These are phyloP conservation scores for Tetraselmis striata DNA, from an alignment of 139 green algal genomes.

Conservation along the genomic window DNA sequence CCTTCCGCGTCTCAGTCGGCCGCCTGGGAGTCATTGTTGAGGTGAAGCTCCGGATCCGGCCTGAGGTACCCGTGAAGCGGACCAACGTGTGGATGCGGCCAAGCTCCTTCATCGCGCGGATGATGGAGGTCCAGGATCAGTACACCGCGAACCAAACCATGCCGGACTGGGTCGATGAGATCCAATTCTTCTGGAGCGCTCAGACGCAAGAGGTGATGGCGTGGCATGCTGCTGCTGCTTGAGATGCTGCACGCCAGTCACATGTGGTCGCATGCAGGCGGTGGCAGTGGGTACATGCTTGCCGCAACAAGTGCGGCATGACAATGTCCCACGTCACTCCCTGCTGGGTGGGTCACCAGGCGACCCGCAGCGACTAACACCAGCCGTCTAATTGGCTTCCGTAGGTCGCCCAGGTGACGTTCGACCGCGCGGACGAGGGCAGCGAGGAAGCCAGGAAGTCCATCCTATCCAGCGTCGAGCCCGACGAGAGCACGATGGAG, in stretches of 20 bases:
- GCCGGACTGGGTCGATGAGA: background rate
- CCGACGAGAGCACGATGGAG: background rate
- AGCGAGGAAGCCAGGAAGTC: background rate
- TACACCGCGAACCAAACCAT: background rate
- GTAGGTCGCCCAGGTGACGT: background rate
- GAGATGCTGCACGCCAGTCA: too few relatives aligned
- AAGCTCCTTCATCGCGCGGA: background rate
- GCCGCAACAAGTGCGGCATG: too few relatives aligned
- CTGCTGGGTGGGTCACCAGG: too few relatives aligned
- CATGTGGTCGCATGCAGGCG: too few relatives aligned
- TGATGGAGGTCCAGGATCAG: conserved; percentile 1
- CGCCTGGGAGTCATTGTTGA: conserved; percentile 1
- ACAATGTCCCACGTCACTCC: too few relatives aligned
- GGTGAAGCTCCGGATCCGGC: conserved; percentile 4
- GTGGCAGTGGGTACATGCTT: too few relatives aligned
- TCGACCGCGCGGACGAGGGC: background rate
- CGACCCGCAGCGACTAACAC: too few relatives aligned
- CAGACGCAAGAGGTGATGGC: background rate
- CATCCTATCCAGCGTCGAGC: background rate
- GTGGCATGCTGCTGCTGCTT: too few relatives aligned
- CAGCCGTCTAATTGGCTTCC: too few relatives aligned
- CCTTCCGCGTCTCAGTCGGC: background rate
- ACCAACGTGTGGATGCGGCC: background rate
- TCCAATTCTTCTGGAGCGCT: background rate
- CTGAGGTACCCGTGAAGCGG: conserved; percentile 1